phyloP scores from a whole-genome alignment of 352 stramenopile genomes.

The Phytophthora pistaciae region DNA sequence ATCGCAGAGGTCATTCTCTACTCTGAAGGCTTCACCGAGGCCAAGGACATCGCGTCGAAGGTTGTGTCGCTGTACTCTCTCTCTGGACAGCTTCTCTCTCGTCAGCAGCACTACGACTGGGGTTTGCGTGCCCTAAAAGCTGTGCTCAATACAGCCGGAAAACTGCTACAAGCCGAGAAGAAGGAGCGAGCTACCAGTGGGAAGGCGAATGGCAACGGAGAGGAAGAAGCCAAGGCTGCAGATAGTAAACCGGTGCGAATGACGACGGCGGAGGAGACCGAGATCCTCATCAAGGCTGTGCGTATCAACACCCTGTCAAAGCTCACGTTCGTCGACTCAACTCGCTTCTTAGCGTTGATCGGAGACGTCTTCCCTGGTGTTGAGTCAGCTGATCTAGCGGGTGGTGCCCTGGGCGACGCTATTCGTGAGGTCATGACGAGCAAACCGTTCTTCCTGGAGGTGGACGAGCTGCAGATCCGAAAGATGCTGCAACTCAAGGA shows the following conservation, averaged over 20 bases:
- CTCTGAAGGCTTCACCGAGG: conserved; percentile 91
- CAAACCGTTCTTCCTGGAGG: conserved; percentile 89
- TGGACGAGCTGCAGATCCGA: conserved; percentile 92
- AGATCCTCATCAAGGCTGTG: conserved; percentile 96
- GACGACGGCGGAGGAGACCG: conserved; percentile 81
- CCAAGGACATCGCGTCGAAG: conserved; percentile 92
- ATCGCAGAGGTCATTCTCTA: conserved; percentile 95
- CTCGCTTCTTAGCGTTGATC: conserved; percentile 92
- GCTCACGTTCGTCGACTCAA: conserved; percentile 93
- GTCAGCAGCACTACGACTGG: conserved; percentile 96
- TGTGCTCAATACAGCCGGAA: conserved; percentile 94
- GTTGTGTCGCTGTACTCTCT: conserved; percentile 94
- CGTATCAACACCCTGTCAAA: conserved; percentile 97
- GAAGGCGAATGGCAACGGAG: conserved; percentile 15
- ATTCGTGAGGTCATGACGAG: conserved; percentile 92
- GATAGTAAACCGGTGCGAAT: conserved; percentile 46
- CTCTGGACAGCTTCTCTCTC: conserved; percentile 84
- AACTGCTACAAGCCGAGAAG: conserved; percentile 89
- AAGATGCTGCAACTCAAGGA: conserved; percentile 98
- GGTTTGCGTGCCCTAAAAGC: conserved; percentile 94
- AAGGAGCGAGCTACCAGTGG: conserved; percentile 54
- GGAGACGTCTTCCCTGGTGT: conserved; percentile 94
- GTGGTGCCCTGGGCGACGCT: conserved; percentile 83
- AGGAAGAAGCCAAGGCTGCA: conserved; percentile 24
- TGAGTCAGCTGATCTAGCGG: conserved; percentile 78